Conservation (phyloP, 2,329 filamentous ascomycete species). For the Hyphodiscus sp. region DNA sequence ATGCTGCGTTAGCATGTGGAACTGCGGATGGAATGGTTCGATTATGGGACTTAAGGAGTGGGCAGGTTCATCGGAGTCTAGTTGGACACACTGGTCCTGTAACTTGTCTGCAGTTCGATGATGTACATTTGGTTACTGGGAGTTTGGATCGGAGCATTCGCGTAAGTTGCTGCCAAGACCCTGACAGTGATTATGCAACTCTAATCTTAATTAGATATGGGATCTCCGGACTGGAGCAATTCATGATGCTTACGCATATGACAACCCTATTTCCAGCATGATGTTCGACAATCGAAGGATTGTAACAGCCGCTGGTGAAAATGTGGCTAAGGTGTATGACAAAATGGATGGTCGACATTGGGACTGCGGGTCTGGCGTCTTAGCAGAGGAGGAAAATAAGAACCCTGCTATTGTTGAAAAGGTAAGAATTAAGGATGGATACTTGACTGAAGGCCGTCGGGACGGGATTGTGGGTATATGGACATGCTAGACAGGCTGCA, state of each 20-base stretch:
- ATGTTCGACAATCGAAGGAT: constrained; percentile 93
- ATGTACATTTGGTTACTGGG: constrained; percentile 88
- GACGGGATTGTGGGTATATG: constrained; percentile 89
- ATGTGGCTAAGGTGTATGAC: constrained; percentile 96
- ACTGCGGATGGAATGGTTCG: constrained; percentile 97
- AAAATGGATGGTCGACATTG: constrained; percentile 94
- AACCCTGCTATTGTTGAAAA: constrained; percentile 68
- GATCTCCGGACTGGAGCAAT: constrained; percentile 95
- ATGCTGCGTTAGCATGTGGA: constrained; percentile 89
- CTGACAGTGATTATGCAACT: neutral
- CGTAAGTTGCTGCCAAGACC: constrained; percentile 52
- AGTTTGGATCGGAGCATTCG: constrained; percentile 88
- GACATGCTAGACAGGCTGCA: constrained; percentile 49
- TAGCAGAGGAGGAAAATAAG: constrained; percentile 59
- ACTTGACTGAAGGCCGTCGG: constrained; percentile 80
- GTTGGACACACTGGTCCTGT: constrained; percentile 95
- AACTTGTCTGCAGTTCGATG: constrained; percentile 92
- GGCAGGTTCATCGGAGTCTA: constrained; percentile 92
- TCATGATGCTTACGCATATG: constrained; percentile 92
- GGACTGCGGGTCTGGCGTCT: constrained; percentile 85
- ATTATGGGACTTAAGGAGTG: constrained; percentile 92
- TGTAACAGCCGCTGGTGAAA: constrained; percentile 81
- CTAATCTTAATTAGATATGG: constrained; percentile 70
- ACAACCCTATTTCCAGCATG: constrained; percentile 87
- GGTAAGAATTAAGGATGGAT: constrained; percentile 89